A percentile compares a stretch with the other conserved stretches of the same genome.
phyloP scores from a whole-genome alignment of 768 basidiomycete species.

The Galerina sulciceps region DNA sequence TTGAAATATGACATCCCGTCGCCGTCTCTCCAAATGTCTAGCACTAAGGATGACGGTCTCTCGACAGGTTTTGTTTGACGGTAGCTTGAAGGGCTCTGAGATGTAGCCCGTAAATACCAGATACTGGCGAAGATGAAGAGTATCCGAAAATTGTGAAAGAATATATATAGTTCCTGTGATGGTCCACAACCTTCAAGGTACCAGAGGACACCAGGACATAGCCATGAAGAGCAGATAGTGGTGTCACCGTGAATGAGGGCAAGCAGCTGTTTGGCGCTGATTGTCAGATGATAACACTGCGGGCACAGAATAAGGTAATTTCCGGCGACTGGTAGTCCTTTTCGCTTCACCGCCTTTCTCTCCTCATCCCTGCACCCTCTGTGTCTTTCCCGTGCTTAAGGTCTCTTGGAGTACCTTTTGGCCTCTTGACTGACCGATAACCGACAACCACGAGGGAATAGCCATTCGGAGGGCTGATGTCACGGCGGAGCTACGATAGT shows the following conservation, averaged over 20 bases:
- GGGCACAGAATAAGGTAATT: conserved; percentile 3
- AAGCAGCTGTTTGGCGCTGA: conserved; percentile 20
- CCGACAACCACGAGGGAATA: background rate
- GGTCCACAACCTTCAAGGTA: no score
- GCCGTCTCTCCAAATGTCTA: no score
- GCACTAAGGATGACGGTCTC: no score
- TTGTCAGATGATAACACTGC: conserved; percentile 16
- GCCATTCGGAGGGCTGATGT: conserved; percentile 43
- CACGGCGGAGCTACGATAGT: conserved; percentile 78
- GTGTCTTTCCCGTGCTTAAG: background rate
- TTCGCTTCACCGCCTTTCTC: conserved; percentile 1
- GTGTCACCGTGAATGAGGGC: background rate
- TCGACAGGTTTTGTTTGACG: no score
- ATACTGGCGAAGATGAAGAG: no score
- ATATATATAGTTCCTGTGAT: no score
- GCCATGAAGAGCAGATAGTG: background rate
- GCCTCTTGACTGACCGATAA: background rate
- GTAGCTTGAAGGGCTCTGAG: no score
- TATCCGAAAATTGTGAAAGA: no score
- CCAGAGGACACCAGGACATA: background rate
- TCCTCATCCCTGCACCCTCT: background rate
- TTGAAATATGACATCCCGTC: no score
- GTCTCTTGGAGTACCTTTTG: background rate
- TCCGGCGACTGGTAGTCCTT: conserved; percentile 14
- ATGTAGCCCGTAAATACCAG: no score